These are phyloP conservation scores for Kwoniella europaea DNA, from an alignment of 768 basidiomycete species.

Conservation along the genomic window DNA sequence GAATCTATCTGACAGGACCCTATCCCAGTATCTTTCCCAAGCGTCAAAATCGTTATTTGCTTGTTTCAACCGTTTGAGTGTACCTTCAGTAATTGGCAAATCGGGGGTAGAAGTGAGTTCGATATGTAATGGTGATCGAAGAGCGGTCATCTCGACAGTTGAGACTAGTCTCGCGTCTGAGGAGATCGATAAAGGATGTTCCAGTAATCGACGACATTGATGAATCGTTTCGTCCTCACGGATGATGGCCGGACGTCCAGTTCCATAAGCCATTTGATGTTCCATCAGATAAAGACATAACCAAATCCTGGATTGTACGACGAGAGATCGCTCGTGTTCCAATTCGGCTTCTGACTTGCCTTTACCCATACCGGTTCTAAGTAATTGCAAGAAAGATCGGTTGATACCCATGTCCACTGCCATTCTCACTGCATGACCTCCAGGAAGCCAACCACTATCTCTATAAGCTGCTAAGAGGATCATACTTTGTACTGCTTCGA, in stretches of 20 bases:
- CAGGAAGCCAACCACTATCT: constrained; percentile 92
- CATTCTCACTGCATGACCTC: constrained; percentile 94
- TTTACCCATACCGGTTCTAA: constrained; percentile 72
- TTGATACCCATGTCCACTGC: constrained; percentile 93
- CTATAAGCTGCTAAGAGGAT: constrained; percentile 93
- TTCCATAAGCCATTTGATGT: constrained; percentile 93
- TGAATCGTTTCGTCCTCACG: constrained; percentile 90
- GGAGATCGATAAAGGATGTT: constrained; percentile 85
- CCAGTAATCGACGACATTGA: constrained; percentile 76
- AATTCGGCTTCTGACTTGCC: constrained; percentile 66
- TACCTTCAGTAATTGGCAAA: constrained; percentile 72
- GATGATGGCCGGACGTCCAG: constrained; percentile 87
- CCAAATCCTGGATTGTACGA: constrained; percentile 85
- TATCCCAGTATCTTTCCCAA: constrained; percentile 67
- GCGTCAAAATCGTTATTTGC: constrained; percentile 77
- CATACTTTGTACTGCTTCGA: constrained; percentile 92
- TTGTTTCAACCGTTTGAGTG: constrained; percentile 71
- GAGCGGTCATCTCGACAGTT: constrained; percentile 87
- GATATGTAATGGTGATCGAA: constrained; percentile 81
- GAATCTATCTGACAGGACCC: constrained; percentile 61
- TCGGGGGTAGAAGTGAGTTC: constrained; percentile 74
- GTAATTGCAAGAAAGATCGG: constrained; percentile 83
- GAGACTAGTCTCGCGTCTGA: constrained; percentile 95
- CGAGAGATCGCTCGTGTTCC: constrained; percentile 72
- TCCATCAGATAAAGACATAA: constrained; percentile 92